Evolutionary conservation across 2,329 filamentous ascomycete species (phyloP), one percentile per base, ranked within the genome.

Genomic region (Boeremia exigua): DNA sequence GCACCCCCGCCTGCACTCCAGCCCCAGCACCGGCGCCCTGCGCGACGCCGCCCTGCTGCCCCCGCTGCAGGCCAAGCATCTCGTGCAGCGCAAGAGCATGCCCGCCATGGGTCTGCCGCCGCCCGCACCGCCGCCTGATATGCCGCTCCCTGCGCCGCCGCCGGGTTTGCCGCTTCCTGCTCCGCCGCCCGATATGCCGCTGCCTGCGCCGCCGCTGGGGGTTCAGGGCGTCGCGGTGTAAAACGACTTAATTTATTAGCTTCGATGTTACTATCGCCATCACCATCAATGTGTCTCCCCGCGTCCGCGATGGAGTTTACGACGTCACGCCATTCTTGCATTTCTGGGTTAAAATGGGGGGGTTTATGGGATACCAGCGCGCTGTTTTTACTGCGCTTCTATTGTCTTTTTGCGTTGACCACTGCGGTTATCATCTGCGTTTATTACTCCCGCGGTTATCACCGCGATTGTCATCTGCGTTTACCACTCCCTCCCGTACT

Each of bases 101-200:
- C 72, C 78, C 2, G 65, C 73, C 1, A 72, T 78, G 12, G 70
- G 72, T 1, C 62, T 81, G 2, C 78, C 78, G 2, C 79, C 79
- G 6, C 79, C 79, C 3, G 77, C 76, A 5, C 79, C 79, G 3
- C 79, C 79, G 19, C 79, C 79, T 50, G 72, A 68, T 11, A 75
- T 77, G 62, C 78, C 79, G n/a, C 61, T 81, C 19, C 79, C 79
- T n/a, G 58, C 69, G 10, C 72, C 73, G 33, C 76, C 76, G 6
- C 65, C 65, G 10, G 60, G 56, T 38, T 43, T 57, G 27, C 45
- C 54, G 9, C 47, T 54, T 11, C 54, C 57, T 6, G 55, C 47
- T 19, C 62, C 55, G 9, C 60, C 63, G 14, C 60, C 62, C 4
- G 59, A 39, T 7, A 58, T 60, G 55, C 57, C 62, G 28, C 60